These are phyloP conservation scores for Passiflora organensis DNA, from an alignment of 345 rosid genomes.

Conservation along the genomic window DNA sequence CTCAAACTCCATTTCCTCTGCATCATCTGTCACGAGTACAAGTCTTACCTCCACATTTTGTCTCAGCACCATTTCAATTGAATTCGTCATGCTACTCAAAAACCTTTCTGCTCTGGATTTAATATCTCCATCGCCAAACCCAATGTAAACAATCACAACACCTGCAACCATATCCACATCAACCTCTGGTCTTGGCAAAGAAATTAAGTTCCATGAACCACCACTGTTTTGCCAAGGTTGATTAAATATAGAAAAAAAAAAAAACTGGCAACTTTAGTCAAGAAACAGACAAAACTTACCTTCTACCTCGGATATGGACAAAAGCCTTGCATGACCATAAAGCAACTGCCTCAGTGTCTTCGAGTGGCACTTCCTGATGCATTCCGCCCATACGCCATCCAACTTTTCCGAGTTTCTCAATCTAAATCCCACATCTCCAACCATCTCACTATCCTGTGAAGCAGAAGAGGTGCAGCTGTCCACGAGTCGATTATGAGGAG, in stretches of 20 bases:
- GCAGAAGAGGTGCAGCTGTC: constrained; percentile 31
- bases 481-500: constrained; percentile 30
- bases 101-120: constrained; percentile 87
- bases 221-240: neutral
- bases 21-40: constrained; percentile 50
- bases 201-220: neutral
- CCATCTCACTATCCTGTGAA: constrained; percentile 35
- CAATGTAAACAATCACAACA: constrained; percentile 65
- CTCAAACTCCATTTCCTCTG: constrained; percentile 16
- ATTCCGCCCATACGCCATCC: constrained; percentile 62
- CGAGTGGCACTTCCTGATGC: constrained; percentile 87
- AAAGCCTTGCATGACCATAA: constrained; percentile 68
- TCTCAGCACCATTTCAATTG: constrained; percentile 77
- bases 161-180: constrained; percentile 45
- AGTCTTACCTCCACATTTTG: constrained; percentile 82
- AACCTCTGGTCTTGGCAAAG: neutral
- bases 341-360: constrained; percentile 83
- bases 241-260: neutral
- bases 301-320: constrained; percentile 73
- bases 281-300: constrained; percentile 32
- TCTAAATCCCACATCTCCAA: constrained; percentile 38
- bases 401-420: constrained; percentile 55
- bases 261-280: neutral
- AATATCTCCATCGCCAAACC: constrained; percentile 57
- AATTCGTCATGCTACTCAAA: constrained; percentile 88